These are phyloP conservation scores for Delonix regia DNA, from an alignment of 306 rosid genomes.

Conservation along the genomic window DNA sequence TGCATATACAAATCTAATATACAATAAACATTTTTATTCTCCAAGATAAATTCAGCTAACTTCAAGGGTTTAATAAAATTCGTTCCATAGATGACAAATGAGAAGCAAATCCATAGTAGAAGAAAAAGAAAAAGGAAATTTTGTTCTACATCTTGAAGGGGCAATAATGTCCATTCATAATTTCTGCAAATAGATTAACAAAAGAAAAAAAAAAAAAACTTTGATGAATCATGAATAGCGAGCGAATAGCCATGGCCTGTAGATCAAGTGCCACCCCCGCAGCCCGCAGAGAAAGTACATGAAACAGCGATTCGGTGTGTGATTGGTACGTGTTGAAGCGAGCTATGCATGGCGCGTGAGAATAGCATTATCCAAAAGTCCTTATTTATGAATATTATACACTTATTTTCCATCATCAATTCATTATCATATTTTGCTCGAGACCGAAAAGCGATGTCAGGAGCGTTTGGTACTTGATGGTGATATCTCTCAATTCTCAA, in stretches of 20 bases:
- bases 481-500: neutral
- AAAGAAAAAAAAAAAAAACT: neutral
- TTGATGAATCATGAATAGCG: neutral
- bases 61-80: no score
- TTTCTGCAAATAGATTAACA: neutral
- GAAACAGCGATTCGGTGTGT: slow-evolving; percentile 31
- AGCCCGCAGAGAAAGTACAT: slow-evolving; percentile 46
- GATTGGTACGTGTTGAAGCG: slow-evolving; percentile 34
- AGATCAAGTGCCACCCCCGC: slow-evolving; percentile 39
- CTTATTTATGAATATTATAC: neutral
- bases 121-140: no score
- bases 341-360: slow-evolving; percentile 35
- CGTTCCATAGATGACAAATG: no score
- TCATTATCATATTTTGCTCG: slow-evolving; percentile 22
- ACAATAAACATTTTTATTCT: no score
- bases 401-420: slow-evolving; percentile 2
- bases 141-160: neutral
- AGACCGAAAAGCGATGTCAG: slow-evolving; percentile 14
- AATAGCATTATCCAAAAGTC: slow-evolving; percentile 10
- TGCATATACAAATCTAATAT: no score
- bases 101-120: no score
- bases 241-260: neutral
- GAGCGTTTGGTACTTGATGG: neutral
- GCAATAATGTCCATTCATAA: neutral
- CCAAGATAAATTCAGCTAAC: no score